These are phyloP conservation scores for Talaromyces trachyspermus DNA, from an alignment of 495 filamentous ascomycete genomes.

Conservation along the genomic window DNA sequence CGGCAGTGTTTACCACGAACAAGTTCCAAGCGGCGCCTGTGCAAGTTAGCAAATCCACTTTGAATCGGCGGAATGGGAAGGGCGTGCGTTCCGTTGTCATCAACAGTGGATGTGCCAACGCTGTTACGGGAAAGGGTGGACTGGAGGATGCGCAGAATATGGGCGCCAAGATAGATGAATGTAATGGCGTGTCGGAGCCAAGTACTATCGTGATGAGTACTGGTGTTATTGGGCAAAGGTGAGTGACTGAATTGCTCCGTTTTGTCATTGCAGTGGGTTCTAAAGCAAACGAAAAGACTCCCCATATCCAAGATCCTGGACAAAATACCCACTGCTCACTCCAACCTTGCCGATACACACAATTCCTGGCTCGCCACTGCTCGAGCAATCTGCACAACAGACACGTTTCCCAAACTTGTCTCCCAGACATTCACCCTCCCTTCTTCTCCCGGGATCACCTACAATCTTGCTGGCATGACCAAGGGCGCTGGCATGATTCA, in stretches of 20 bases:
- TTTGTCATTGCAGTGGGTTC: background rate
- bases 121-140: slow-evolving; percentile 88
- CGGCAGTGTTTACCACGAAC: slow-evolving; percentile 95
- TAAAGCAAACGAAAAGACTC: slow-evolving; percentile 41
- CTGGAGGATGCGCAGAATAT: slow-evolving; percentile 82
- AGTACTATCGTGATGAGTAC: slow-evolving; percentile 93
- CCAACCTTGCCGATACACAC: slow-evolving; percentile 63
- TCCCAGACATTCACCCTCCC: slow-evolving; percentile 80
- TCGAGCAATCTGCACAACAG: slow-evolving; percentile 94
- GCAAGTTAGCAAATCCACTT: slow-evolving; percentile 65
- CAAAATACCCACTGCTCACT: slow-evolving; percentile 69
- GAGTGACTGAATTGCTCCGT: too few relatives aligned
- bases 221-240: slow-evolving; percentile 94
- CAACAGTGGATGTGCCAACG: slow-evolving; percentile 96
- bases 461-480: slow-evolving; percentile 88
- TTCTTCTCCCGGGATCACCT: slow-evolving; percentile 62
- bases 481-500: slow-evolving; percentile 99
- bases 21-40: slow-evolving; percentile 97
- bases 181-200: slow-evolving; percentile 51
- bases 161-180: slow-evolving; percentile 69
- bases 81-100: slow-evolving; percentile 78
- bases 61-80: slow-evolving; percentile 56
- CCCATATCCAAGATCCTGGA: slow-evolving; percentile 85
- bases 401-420: slow-evolving; percentile 96
- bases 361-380: slow-evolving; percentile 81